These are phyloP conservation scores for Phytophthora vignae DNA, from an alignment of 352 stramenopile genomes.

Conservation along the genomic window DNA sequence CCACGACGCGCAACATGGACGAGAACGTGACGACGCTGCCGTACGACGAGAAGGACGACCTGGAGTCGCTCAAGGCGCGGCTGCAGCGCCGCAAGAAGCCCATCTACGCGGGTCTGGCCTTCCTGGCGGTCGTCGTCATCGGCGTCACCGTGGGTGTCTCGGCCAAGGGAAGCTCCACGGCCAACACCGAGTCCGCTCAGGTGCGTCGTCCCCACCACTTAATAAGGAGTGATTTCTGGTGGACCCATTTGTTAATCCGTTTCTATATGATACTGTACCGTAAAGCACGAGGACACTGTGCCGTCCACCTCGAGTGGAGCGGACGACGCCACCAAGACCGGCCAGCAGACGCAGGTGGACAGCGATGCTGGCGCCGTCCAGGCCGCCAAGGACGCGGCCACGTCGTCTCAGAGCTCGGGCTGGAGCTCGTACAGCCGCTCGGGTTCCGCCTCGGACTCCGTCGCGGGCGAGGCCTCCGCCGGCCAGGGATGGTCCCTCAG, in stretches of 20 bases:
- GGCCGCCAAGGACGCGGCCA: conserved; percentile 34
- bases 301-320: conserved; percentile 27
- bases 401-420: conserved; percentile 17
- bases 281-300: conserved; percentile 12
- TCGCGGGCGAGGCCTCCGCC: conserved; percentile 33
- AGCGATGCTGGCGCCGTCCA: conserved; percentile 26
- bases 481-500: conserved; percentile 32
- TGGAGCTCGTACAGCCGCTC: conserved; percentile 28
- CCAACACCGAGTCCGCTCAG: conserved; percentile 48
- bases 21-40: conserved; percentile 30
- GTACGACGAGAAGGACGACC: conserved; percentile 70
- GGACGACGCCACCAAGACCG: conserved; percentile 16
- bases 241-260: conserved; percentile 9
- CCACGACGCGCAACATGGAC: conserved; percentile 53
- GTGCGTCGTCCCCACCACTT: conserved; percentile 21
- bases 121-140: conserved; percentile 63
- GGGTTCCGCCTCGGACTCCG: conserved; percentile 27
- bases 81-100: conserved; percentile 65
- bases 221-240: background rate
- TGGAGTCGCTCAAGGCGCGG: conserved; percentile 48
- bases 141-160: conserved; percentile 48
- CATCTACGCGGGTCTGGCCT: conserved; percentile 67
- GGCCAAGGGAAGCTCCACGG: conserved; percentile 15
- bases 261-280: background rate
- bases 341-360: conserved; percentile 17